These are phyloP conservation scores for Blastomyces gilchristii DNA, from an alignment of 2,329 filamentous ascomycete species.

Conservation along the genomic window DNA sequence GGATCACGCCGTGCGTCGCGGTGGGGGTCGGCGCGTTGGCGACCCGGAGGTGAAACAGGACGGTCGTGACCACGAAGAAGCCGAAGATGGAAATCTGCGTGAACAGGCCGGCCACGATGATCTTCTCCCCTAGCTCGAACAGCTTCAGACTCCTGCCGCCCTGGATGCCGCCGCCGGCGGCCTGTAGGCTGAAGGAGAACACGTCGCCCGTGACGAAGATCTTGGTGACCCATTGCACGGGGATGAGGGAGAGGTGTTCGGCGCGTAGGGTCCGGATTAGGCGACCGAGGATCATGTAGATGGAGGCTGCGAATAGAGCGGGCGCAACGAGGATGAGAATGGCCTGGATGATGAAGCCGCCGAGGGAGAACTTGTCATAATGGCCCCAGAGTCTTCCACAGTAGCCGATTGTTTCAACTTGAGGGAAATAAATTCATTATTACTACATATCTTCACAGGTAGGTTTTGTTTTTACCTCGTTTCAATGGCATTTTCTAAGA, in stretches of 20 bases:
- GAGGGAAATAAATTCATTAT: too few relatives aligned
- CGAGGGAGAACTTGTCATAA: not conserved
- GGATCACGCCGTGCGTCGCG: conserved; percentile 10
- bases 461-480: too few relatives aligned
- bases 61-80: conserved; percentile 42
- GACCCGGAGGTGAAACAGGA: conserved; percentile 40
- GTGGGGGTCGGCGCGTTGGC: conserved; percentile 19
- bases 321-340: conserved; percentile 39
- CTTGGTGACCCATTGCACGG: conserved; percentile 36
- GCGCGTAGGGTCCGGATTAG: conserved; percentile 33
- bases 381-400: not conserved
- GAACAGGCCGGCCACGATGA: conserved; percentile 46
- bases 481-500: too few relatives aligned
- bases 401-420: conserved; percentile 14
- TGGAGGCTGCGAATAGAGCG: conserved; percentile 38
- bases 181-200: conserved; percentile 38
- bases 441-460: too few relatives aligned
- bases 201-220: conserved; percentile 40
- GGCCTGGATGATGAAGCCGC: conserved; percentile 28
- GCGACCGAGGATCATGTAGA: conserved; percentile 40
- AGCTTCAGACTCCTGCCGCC: not conserved
- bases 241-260: conserved; percentile 34
- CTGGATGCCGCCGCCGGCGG: not conserved
- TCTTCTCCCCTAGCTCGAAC: conserved; percentile 13
- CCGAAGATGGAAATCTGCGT: conserved; percentile 47